Evolutionary conservation across 2,329 filamentous ascomycete genomes (phyloP).

Genomic region (Podosphaera leucotricha): DNA sequence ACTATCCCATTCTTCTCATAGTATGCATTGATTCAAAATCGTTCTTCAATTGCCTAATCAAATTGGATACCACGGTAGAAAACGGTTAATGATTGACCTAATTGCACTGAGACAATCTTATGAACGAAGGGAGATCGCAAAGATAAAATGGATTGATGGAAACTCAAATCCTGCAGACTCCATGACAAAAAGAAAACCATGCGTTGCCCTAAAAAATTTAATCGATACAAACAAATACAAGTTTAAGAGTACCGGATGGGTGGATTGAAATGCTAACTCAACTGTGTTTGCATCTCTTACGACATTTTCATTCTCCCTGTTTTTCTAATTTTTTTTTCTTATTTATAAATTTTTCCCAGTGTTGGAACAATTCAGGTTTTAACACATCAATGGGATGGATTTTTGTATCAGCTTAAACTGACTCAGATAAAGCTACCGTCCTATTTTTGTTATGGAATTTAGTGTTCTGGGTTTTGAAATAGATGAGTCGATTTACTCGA

Average conservation of each 20-base stretch:
- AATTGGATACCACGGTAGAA: background rate
- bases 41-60: background rate
- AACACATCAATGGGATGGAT: too few relatives aligned
- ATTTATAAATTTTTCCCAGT: too few relatives aligned
- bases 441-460: too few relatives aligned
- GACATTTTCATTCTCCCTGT: too few relatives aligned
- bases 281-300: too few relatives aligned
- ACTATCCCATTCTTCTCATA: background rate
- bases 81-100: background rate
- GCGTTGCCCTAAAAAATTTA: background rate
- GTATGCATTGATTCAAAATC: slow-evolving; percentile 1
- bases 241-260: background rate
- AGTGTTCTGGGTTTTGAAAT: too few relatives aligned
- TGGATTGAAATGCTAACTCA: background rate
- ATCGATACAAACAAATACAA: background rate
- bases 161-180: background rate
- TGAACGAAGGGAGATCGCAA: background rate
- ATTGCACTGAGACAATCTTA: background rate
- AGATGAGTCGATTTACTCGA: too few relatives aligned
- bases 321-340: too few relatives aligned
- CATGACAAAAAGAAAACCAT: background rate
- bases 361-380: too few relatives aligned
- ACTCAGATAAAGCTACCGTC: too few relatives aligned
- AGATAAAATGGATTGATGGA: background rate
- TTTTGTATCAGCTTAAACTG: too few relatives aligned